phyloP scores from a whole-genome alignment of 495 filamentous ascomycete genomes.

The Symbiotaphrina buchneri region DNA sequence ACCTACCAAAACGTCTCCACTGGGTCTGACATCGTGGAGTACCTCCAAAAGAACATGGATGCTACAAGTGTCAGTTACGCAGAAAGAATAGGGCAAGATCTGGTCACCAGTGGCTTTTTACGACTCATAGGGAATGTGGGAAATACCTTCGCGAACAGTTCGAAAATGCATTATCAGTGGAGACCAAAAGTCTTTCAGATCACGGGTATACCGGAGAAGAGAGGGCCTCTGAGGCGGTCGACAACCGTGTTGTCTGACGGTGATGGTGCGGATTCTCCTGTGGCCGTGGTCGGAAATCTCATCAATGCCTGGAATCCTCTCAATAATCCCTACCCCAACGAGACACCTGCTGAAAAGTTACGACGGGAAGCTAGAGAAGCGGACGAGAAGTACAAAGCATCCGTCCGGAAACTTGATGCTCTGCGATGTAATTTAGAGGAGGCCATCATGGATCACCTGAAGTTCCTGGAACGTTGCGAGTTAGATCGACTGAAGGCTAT shows the following conservation, averaged over 20 bases:
- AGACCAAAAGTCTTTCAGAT: constrained; percentile 73
- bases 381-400: constrained; percentile 80
- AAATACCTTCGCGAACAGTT: constrained; percentile 89
- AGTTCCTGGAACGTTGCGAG: constrained; percentile 95
- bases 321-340: constrained; percentile 71
- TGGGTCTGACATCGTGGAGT: constrained; percentile 84
- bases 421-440: constrained; percentile 89
- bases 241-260: constrained; percentile 26
- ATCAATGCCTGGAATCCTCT: constrained; percentile 79
- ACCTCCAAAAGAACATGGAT: constrained; percentile 72
- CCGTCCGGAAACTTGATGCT: constrained; percentile 63
- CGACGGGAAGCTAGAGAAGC: constrained; percentile 77
- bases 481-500: constrained; percentile 90
- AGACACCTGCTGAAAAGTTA: constrained; percentile 69
- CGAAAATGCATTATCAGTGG: constrained; percentile 95
- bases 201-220: constrained; percentile 73
- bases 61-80: constrained; percentile 68
- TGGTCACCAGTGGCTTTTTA: constrained; percentile 70
- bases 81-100: constrained; percentile 82
- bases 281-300: constrained; percentile 66
- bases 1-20: constrained; percentile 82
- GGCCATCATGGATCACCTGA: constrained; percentile 74
- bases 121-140: constrained; percentile 85
- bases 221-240: constrained; percentile 43
- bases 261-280: constrained; percentile 39